These are phyloP conservation scores for Chytriomyces confervae DNA, from an alignment of 192 early-diverging fungal species.

Conservation along the genomic window DNA sequence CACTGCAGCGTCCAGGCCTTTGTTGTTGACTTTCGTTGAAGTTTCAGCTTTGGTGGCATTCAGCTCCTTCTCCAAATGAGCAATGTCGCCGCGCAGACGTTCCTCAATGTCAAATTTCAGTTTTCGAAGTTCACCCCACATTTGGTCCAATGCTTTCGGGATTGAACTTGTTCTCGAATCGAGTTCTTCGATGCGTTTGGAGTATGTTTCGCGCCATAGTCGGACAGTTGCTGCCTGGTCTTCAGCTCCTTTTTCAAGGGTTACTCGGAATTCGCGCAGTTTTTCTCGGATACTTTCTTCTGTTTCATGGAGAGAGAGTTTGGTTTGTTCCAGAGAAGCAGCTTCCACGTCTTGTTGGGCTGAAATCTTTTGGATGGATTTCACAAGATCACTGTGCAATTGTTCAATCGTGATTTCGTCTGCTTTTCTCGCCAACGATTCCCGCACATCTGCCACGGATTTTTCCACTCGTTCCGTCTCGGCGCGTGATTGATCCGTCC, in stretches of 20 bases:
- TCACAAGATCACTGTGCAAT: slow-evolving; percentile 26
- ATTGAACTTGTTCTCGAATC: slow-evolving; percentile 14
- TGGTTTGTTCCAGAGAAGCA: slow-evolving; percentile 13
- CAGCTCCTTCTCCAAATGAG: slow-evolving; percentile 38
- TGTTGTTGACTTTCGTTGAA: slow-evolving; percentile 23
- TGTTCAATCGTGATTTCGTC: slow-evolving; percentile 31
- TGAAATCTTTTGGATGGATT: slow-evolving; percentile 6
- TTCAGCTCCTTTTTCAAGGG: slow-evolving; percentile 26
- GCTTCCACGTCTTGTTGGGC: slow-evolving; percentile 38
- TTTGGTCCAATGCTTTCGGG: slow-evolving; percentile 41
- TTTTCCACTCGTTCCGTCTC: slow-evolving; percentile 19
- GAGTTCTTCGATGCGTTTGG: slow-evolving; percentile 36
- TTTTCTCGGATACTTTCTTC: slow-evolving; percentile 17
- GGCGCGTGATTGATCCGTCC: slow-evolving; percentile 8
- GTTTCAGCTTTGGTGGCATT: slow-evolving; percentile 26
- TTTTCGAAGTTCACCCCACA: slow-evolving; percentile 34
- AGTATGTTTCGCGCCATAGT: slow-evolving; percentile 19
- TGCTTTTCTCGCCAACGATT: slow-evolving; percentile 24
- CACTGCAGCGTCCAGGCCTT: slow-evolving; percentile 26
- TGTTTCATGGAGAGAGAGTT: slow-evolving; percentile 16
- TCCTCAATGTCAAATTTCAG: slow-evolving; percentile 38
- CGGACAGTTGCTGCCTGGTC: slow-evolving; percentile 25
- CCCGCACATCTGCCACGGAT: slow-evolving; percentile 19
- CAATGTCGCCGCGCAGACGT: slow-evolving; percentile 26
- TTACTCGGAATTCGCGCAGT: slow-evolving; percentile 29